Evolutionary conservation across 352 stramenopile species (phyloP).

Genomic region (Pythium folliculosum): DNA sequence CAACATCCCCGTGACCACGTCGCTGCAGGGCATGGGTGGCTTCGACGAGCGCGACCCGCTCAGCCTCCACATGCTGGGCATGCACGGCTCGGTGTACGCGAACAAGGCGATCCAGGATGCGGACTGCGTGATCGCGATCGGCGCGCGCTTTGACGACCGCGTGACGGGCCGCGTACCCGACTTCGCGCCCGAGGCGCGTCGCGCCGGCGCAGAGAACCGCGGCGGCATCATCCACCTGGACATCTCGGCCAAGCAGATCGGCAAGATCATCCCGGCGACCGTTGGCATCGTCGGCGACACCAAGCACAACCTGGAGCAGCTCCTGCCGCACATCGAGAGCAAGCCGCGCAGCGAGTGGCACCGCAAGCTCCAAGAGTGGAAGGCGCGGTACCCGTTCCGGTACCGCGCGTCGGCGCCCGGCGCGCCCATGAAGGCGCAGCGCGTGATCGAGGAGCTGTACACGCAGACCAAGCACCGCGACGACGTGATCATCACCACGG

Average conservation of each 20-base stretch:
- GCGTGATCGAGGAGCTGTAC: conserved; percentile 94
- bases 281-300: conserved; percentile 77
- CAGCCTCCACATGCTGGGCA: conserved; percentile 96
- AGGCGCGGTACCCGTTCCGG: conserved; percentile 92
- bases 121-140: conserved; percentile 93
- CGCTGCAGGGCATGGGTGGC: conserved; percentile 91
- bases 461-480: conserved; percentile 91
- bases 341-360: conserved; percentile 91
- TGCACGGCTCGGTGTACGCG: conserved; percentile 96
- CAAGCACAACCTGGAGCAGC: conserved; percentile 93
- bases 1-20: conserved; percentile 96
- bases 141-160: conserved; percentile 95
- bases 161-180: conserved; percentile 93
- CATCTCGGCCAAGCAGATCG: conserved; percentile 87
- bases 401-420: conserved; percentile 78
- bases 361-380: conserved; percentile 88
- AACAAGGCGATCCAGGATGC: conserved; percentile 96
- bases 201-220: conserved; percentile 89
- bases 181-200: conserved; percentile 92
- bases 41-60: conserved; percentile 95
- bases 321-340: conserved; percentile 75
- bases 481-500: conserved; percentile 94
- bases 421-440: conserved; percentile 92
- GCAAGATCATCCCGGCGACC: conserved; percentile 85
- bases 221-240: conserved; percentile 97